A percentile compares a stretch with the other conserved stretches of the same genome.
Conservation (phyloP, 1,139 yeast genomes). For the Debaryomyces psychrophilus region DNA sequence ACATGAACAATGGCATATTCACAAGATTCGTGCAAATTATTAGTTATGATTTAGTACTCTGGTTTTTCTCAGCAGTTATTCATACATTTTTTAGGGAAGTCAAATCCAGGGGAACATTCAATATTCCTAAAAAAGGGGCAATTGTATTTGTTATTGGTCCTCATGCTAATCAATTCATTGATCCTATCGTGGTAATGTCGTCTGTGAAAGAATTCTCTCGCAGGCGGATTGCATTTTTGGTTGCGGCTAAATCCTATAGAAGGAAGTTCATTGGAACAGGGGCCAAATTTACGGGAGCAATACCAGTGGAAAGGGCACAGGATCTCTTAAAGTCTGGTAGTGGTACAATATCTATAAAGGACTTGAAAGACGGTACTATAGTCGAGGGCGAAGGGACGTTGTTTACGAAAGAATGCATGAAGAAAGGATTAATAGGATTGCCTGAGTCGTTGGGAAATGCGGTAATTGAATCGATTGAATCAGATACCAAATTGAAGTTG, state of each 20-base stretch:
- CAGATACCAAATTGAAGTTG: slow-evolving; percentile 55
- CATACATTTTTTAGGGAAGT: slow-evolving; percentile 51
- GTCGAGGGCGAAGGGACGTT: slow-evolving; percentile 51
- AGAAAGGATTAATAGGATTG: slow-evolving; percentile 63
- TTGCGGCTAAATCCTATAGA: slow-evolving; percentile 66
- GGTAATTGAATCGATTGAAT: slow-evolving; percentile 53
- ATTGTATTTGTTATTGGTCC: slow-evolving; percentile 51
- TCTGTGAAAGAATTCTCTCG: slow-evolving; percentile 38
- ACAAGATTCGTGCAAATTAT: slow-evolving; percentile 13
- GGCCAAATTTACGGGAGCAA: slow-evolving; percentile 61
- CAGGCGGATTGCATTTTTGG: slow-evolving; percentile 55
- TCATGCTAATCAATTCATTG: slow-evolving; percentile 51
- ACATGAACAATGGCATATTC: slow-evolving; percentile 4
- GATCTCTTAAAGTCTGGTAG: slow-evolving; percentile 53
- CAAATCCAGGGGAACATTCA: slow-evolving; percentile 42
- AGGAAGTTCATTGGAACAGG: slow-evolving; percentile 55
- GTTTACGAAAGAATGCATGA: slow-evolving; percentile 48
- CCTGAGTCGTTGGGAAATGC: slow-evolving; percentile 62
- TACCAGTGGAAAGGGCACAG: slow-evolving; percentile 76
- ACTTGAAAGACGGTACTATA: slow-evolving; percentile 30
- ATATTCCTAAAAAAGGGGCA: slow-evolving; percentile 44
- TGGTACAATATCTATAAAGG: slow-evolving; percentile 50
- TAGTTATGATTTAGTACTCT: slow-evolving; percentile 38
- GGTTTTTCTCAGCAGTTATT: slow-evolving; percentile 40
- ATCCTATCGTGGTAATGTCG: slow-evolving; percentile 46